phyloP scores from a whole-genome alignment of 108 stramenopile species.

The Stephanodiscus minutulus region DNA sequence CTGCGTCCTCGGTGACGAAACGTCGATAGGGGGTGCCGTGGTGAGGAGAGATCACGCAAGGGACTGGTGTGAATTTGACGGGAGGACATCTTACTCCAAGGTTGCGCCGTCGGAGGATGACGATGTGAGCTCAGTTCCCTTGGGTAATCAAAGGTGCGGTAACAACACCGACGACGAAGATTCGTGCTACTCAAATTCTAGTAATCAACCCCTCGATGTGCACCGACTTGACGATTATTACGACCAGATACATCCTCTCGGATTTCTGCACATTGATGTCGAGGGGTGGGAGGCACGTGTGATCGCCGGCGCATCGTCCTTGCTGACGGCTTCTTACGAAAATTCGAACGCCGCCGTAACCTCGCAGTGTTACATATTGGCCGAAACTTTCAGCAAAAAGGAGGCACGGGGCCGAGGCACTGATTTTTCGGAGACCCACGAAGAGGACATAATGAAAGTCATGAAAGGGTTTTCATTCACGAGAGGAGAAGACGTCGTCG shows the following conservation, averaged over 20 bases:
- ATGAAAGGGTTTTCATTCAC: slow-evolving; percentile 31
- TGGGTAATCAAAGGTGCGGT: slow-evolving; percentile 1
- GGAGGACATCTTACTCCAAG: slow-evolving; percentile 29
- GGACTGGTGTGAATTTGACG: slow-evolving; percentile 32
- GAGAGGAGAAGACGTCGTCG: slow-evolving; percentile 38
- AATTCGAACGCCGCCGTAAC: not conserved
- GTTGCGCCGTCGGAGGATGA: not conserved
- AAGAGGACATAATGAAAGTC: slow-evolving; percentile 26
- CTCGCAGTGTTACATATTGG: slow-evolving; percentile 29
- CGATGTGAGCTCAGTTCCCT: not conserved
- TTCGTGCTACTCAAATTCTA: slow-evolving; percentile 7
- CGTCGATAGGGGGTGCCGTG: slow-evolving; percentile 12
- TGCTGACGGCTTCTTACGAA: slow-evolving; percentile 7
- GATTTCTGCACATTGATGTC: slow-evolving; percentile 44
- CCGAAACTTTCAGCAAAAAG: slow-evolving; percentile 23
- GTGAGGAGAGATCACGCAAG: slow-evolving; percentile 7
- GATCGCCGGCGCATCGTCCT: slow-evolving; percentile 23
- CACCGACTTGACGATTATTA: slow-evolving; percentile 34
- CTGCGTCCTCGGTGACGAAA: slow-evolving; percentile 42
- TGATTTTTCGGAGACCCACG: slow-evolving; percentile 29
- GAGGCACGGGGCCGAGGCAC: slow-evolving; percentile 28
- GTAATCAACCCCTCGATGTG: slow-evolving; percentile 9
- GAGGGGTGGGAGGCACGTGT: slow-evolving; percentile 47
- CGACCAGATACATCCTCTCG: slow-evolving; percentile 32
- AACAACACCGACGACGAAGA: slow-evolving; percentile 9